Conservation (phyloP, 352 stramenopile species). For the Aphanomyces euteiches region DNA sequence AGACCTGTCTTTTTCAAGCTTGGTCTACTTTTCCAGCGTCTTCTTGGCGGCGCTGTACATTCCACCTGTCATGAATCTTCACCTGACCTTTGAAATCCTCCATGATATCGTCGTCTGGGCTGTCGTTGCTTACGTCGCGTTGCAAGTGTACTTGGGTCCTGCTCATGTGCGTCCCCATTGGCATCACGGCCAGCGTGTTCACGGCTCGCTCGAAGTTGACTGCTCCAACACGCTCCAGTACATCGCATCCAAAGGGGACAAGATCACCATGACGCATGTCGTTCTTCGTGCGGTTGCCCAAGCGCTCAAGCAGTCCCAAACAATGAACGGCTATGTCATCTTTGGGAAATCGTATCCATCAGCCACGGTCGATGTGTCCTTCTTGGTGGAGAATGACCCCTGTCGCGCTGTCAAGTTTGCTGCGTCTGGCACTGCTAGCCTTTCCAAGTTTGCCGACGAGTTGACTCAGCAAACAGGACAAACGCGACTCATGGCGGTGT, state of each 20-base stretch:
- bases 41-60: conserved; percentile 12
- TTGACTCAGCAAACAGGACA: conserved; percentile 54
- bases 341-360: conserved; percentile 66
- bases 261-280: conserved; percentile 69
- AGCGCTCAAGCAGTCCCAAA: conserved; percentile 48
- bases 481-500: conserved; percentile 54
- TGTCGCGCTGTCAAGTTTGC: conserved; percentile 53
- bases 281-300: conserved; percentile 55
- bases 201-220: conserved; percentile 64
- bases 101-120: conserved; percentile 45
- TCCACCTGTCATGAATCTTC: conserved; percentile 42
- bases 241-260: conserved; percentile 47
- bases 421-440: conserved; percentile 52
- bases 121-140: conserved; percentile 50
- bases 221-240: conserved; percentile 58
- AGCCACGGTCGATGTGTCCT: conserved; percentile 63
- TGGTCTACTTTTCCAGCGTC: not conserved
- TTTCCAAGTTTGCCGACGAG: conserved; percentile 44
- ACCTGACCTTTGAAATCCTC: conserved; percentile 43
- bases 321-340: conserved; percentile 68
- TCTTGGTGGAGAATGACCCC: conserved; percentile 50
- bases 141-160: conserved; percentile 56
- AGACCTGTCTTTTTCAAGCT: not conserved
- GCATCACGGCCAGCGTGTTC: conserved; percentile 67
- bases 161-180: conserved; percentile 52